Base-by-base conservation (phyloP, 805 yeast genomes). In the Lachancea cidri region DNA sequence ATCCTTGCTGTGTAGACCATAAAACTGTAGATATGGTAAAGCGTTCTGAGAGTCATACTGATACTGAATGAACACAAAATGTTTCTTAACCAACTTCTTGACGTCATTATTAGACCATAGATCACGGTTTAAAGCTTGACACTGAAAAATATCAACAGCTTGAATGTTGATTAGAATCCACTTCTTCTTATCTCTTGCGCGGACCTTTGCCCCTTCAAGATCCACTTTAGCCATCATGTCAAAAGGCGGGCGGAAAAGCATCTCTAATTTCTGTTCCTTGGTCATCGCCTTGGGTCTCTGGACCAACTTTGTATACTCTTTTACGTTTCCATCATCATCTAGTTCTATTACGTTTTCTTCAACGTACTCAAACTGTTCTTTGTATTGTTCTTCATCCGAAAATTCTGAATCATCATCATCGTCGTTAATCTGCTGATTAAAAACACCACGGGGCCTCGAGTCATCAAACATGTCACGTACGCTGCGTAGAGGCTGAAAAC, bases 121-220 rank as follows among this genome's bases (percentile, higher is more conserved):
- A 62, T 93, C 99, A 45, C 99, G 74, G 62, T 93, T 93, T 40
- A 93, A 66, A 24, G 84, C 81, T 58, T 91, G 98, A 56, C 97
- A 89, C 50, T 78, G 77, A 57, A 93, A 93, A 56, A 86, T 93
- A 1, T 84, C 69, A 18, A 79, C 68, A 54, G 91, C 95, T 62
- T 93, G 98, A 37, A 93, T 77, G 59, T 93, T 93, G 17, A 93
- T 73, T 52, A 93, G 65, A 5, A 93, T 73, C 96, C 97, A 89
- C 62, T 82, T 86, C 39, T 76, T 68, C 44, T 69, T 72, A 24
- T 62, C 64, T 43, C 53, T 73, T 2, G 95, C 97, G 46, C 72
- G 70, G 2, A 54, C 48, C 50, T 81, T 85, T 2, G 98, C 98
- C 1, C 57, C 67, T 31, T 86, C 93, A n/a, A 93, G 60, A 40